Evolutionary conservation across 2,329 filamentous ascomycete genomes (phyloP).

Genomic region (Botrytis galanthina): DNA sequence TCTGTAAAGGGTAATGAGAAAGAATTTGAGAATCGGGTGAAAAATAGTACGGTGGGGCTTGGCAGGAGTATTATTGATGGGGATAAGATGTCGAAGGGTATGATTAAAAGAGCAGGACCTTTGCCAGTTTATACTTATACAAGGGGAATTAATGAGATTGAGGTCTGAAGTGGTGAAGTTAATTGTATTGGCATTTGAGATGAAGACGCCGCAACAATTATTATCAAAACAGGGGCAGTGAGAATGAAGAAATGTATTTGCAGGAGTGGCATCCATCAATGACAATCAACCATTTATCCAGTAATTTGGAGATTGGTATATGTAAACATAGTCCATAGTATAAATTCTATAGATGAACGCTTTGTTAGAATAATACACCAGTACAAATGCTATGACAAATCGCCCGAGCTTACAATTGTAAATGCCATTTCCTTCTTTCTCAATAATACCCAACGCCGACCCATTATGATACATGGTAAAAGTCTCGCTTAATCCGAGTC

Average conservation of each 20-base stretch:
- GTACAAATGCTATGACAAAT: not conserved
- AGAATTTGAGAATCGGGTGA: not conserved
- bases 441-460: constrained; percentile 21
- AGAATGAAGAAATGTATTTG: not conserved
- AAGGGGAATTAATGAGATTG: not conserved
- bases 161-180: not conserved
- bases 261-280: not conserved
- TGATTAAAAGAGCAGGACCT: not conserved
- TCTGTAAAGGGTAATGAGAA: constrained; percentile 14
- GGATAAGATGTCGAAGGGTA: not conserved
- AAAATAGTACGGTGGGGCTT: constrained; percentile 16
- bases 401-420: not conserved
- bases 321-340: not conserved
- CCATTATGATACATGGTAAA: constrained; percentile 23
- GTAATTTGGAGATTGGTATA: not conserved
- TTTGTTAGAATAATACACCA: not conserved
- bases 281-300: not conserved
- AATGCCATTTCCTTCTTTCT: constrained; percentile 4
- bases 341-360: constrained; percentile 19
- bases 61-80: not conserved
- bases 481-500: constrained; percentile 8
- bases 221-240: not conserved
- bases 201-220: not conserved
- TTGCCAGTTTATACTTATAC: not conserved
- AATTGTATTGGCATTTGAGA: not conserved